Percentiles rank a stretch among this genome's conserved stretches.
These are phyloP conservation scores for Aspergillus homomorphus DNA, from an alignment of 495 filamentous ascomycete genomes.

Conservation along the genomic window DNA sequence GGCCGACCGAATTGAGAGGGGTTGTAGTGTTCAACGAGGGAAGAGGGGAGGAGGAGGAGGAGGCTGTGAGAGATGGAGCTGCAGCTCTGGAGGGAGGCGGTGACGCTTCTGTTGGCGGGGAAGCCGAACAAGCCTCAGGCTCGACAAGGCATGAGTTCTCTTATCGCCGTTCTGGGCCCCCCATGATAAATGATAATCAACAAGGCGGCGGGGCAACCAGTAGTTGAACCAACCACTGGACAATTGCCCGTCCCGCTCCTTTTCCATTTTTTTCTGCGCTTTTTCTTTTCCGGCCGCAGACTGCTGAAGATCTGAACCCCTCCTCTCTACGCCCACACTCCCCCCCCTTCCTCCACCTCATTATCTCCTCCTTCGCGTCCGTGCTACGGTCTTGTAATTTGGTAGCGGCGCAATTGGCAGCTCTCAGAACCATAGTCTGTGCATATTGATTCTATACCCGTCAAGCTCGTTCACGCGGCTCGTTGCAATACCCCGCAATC, in stretches of 20 bases:
- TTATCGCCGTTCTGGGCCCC: conserved; percentile 18
- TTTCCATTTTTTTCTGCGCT: conserved; percentile 8
- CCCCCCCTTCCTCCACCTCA: background rate
- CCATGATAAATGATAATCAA: conserved; percentile 36
- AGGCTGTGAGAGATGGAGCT: conserved; percentile 3
- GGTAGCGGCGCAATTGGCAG: background rate
- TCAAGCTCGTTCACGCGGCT: background rate
- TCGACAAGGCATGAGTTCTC: conserved; percentile 3
- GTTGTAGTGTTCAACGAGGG: background rate
- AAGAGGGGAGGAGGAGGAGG: conserved; percentile 1
- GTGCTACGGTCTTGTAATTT: background rate
- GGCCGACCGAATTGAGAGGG: background rate
- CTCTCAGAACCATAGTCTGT: background rate
- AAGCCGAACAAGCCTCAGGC: conserved; percentile 20
- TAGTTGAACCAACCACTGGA: no score
- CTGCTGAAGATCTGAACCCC: background rate
- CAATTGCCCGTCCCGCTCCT: conserved; percentile 14
- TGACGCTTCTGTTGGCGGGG: conserved; percentile 25
- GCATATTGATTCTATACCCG: background rate
- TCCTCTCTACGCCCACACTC: background rate
- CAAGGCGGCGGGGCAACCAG: conserved; percentile 41
- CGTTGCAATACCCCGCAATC: conserved; percentile 12
- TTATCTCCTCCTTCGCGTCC: background rate
- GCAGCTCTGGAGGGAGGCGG: conserved; percentile 16
- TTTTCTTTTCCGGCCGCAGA: background rate